These are phyloP conservation scores for Canariomyces notabilis DNA, from an alignment of 2,329 filamentous ascomycete species.

Conservation along the genomic window DNA sequence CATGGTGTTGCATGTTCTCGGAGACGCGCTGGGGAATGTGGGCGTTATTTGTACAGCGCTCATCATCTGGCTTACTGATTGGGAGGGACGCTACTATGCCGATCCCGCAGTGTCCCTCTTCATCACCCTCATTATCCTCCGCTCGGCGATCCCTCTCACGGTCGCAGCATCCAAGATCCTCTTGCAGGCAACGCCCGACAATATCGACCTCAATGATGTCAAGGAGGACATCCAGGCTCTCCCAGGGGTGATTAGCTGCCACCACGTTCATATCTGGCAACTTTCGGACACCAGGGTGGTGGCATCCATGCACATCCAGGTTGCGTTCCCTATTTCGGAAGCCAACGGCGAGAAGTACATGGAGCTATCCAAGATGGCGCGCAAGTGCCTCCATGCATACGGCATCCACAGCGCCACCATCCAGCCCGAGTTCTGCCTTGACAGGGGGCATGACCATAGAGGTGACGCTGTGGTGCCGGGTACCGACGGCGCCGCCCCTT, in stretches of 20 bases:
- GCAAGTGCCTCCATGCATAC: constrained; percentile 87
- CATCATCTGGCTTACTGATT: constrained; percentile 86
- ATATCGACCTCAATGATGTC: constrained; percentile 83
- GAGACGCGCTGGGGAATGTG: constrained; percentile 80
- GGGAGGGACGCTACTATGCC: constrained; percentile 75
- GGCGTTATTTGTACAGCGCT: constrained; percentile 79
- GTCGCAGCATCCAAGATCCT: constrained; percentile 80
- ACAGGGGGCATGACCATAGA: constrained; percentile 39
- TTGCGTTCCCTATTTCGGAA: constrained; percentile 82
- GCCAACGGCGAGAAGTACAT: constrained; percentile 80
- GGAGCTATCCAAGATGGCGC: constrained; percentile 75
- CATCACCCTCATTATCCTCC: constrained; percentile 76
- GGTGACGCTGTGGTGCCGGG: constrained; percentile 32
- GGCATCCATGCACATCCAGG: constrained; percentile 87
- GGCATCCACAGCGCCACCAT: constrained; percentile 97
- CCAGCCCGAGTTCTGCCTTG: constrained; percentile 79
- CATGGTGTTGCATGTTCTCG: constrained; percentile 70
- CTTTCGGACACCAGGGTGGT: constrained; percentile 92
- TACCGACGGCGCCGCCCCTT: constrained; percentile 30
- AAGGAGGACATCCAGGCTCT: constrained; percentile 84
- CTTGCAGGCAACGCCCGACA: constrained; percentile 86
- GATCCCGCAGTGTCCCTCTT: constrained; percentile 90
- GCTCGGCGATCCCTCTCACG: constrained; percentile 72
- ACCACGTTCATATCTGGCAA: constrained; percentile 98
- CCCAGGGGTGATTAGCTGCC: constrained; percentile 81